Conservation (phyloP, 169 alveolate species). For the Eimeria acervulina region DNA sequence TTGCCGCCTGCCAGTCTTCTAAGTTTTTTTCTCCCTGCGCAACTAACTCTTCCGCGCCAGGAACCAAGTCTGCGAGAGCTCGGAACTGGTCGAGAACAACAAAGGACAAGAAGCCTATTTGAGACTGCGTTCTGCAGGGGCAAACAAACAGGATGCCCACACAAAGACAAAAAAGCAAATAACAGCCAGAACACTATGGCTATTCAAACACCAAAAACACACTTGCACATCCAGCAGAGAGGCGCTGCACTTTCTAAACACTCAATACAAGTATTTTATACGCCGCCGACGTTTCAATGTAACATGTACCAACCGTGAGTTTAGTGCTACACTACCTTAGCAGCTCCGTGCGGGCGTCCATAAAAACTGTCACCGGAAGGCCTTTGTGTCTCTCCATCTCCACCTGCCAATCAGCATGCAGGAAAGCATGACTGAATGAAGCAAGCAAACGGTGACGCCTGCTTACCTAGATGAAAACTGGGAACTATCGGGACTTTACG, state of each 20-base stretch:
- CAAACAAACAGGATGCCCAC: background rate
- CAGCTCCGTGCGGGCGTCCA: constrained; percentile 84
- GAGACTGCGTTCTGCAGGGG: constrained; percentile 82
- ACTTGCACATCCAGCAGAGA: background rate
- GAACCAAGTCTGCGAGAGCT: constrained; percentile 83
- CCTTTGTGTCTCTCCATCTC: constrained; percentile 82
- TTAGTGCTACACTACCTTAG: constrained; percentile 42
- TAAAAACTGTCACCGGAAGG: constrained; percentile 82
- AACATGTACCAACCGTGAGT: background rate
- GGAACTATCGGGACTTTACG: background rate
- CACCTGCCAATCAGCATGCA: constrained; percentile 7
- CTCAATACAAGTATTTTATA: background rate
- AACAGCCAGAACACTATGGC: background rate
- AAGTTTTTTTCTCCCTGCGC: constrained; percentile 80
- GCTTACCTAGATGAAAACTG: background rate
- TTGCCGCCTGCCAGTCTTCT: constrained; percentile 82
- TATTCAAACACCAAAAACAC: background rate
- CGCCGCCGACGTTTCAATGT: background rate
- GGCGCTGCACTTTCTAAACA: background rate
- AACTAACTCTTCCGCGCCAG: constrained; percentile 78
- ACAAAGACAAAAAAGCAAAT: background rate
- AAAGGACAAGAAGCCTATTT: constrained; percentile 82
- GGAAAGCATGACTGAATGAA: no score
- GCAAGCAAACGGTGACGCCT: background rate
- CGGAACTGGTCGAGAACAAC: constrained; percentile 84